phyloP scores from a whole-genome alignment of 2,329 filamentous ascomycete genomes.

The Lecanosticta acicola region DNA sequence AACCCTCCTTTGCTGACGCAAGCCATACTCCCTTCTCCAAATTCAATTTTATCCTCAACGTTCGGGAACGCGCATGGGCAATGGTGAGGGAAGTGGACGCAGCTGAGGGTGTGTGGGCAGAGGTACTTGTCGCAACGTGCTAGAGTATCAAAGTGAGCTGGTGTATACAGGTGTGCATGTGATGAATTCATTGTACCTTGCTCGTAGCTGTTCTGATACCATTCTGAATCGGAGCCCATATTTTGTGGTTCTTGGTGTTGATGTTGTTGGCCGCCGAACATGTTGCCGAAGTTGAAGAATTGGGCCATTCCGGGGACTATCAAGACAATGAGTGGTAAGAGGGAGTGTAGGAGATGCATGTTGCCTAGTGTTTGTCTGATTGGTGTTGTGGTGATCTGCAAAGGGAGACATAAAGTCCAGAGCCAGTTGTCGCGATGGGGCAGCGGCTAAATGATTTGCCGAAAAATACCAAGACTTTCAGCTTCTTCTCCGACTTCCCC shows the following conservation, averaged over 20 bases:
- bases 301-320: constrained; percentile 61
- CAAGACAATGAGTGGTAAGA: constrained; percentile 55
- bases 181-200: constrained; percentile 47
- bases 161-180: background rate
- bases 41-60: constrained; percentile 61
- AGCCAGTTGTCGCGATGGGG: background rate
- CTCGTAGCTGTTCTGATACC: constrained; percentile 69
- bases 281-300: constrained; percentile 92
- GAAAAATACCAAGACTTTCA: background rate
- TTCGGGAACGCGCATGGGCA: constrained; percentile 79
- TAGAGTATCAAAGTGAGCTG: constrained; percentile 30
- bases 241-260: constrained; percentile 65
- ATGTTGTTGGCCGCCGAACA: constrained; percentile 65
- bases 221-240: constrained; percentile 72
- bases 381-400: background rate
- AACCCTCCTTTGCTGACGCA: constrained; percentile 73
- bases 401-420: background rate
- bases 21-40: constrained; percentile 66
- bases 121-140: constrained; percentile 91
- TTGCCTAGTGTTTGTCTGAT: constrained; percentile 5
- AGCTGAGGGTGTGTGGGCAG: constrained; percentile 88
- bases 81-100: constrained; percentile 94
- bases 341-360: constrained; percentile 33
- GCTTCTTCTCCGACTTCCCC: background rate
- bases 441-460: background rate